Percentiles rank a stretch among this genome's conserved stretches.
phyloP scores from a whole-genome alignment of 371 early-diverging fungal genomes.

The Actinomucor elegans region DNA sequence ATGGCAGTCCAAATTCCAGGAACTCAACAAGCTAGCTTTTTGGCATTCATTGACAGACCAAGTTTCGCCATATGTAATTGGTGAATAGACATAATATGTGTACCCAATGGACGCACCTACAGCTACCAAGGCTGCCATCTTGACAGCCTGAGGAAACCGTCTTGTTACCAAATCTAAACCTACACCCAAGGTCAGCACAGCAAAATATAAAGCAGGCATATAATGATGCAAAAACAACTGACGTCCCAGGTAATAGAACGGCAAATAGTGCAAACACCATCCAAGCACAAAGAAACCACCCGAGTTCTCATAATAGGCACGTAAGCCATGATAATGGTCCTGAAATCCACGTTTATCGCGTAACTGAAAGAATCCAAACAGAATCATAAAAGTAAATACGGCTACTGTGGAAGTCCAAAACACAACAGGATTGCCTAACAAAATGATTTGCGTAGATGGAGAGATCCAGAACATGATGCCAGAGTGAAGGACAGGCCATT shows the following conservation, averaged over 20 bases:
- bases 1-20: conserved; percentile 16
- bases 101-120: conserved; percentile 38
- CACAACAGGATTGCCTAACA: conserved; percentile 95
- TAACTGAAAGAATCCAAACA: conserved; percentile 64
- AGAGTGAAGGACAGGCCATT: conserved; percentile 85
- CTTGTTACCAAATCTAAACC: conserved; percentile 72
- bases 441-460: conserved; percentile 74
- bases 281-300: conserved; percentile 85
- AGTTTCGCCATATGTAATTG: conserved; percentile 77
- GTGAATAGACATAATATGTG: conserved; percentile 65
- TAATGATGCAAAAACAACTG: conserved; percentile 98
- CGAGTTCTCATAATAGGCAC: conserved; percentile 53
- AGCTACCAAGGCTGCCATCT: conserved; percentile 44
- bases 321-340: conserved; percentile 39
- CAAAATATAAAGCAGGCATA: conserved; percentile 88
- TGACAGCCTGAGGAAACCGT: conserved; percentile 36
- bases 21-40: conserved; percentile 1
- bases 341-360: conserved; percentile 73
- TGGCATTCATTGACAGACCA: conserved; percentile 19
- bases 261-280: conserved; percentile 93
- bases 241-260: conserved; percentile 96
- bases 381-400: conserved; percentile 58
- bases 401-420: conserved; percentile 84
- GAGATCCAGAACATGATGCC: conserved; percentile 92
- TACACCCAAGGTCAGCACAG: conserved; percentile 71